Evolutionary conservation across 2,329 filamentous ascomycete species (phyloP).

Genomic region (Cladosporium sp.): DNA sequence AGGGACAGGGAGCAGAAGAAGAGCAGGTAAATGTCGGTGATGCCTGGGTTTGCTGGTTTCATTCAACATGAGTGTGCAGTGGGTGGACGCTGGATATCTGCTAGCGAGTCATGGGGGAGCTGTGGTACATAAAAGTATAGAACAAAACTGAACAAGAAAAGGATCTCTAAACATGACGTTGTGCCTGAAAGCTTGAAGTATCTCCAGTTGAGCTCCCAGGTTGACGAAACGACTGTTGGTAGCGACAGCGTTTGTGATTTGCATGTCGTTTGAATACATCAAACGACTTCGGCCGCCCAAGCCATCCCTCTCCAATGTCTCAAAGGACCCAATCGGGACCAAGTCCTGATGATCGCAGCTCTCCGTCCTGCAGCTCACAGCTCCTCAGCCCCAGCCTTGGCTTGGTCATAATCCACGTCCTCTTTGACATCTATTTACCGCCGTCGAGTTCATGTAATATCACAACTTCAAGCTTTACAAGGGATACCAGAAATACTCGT

Average conservation of each 20-base stretch:
- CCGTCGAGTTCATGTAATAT: too few relatives aligned
- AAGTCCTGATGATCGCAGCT: background rate
- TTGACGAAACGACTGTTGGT: background rate
- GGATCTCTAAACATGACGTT: background rate
- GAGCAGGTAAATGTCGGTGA: constrained; percentile 20
- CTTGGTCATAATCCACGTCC: background rate
- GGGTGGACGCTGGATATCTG: background rate
- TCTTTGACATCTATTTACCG: too few relatives aligned
- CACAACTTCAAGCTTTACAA: too few relatives aligned
- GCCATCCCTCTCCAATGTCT: background rate
- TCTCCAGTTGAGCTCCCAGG: background rate
- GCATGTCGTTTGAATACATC: background rate
- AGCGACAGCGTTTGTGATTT: background rate
- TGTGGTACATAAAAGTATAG: background rate
- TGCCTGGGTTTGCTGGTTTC: constrained; percentile 18
- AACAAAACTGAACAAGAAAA: background rate
- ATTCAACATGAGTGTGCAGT: constrained; percentile 36
- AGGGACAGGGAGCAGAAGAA: constrained; percentile 57
- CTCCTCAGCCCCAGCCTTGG: background rate
- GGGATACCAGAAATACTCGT: too few relatives aligned
- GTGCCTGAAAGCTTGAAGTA: background rate
- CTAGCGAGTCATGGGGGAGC: background rate
- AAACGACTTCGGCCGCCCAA: background rate
- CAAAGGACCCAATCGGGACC: background rate
- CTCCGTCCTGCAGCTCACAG: background rate